These are phyloP conservation scores for Plasmopara muralis DNA, from an alignment of 352 stramenopile species.

Conservation along the genomic window DNA sequence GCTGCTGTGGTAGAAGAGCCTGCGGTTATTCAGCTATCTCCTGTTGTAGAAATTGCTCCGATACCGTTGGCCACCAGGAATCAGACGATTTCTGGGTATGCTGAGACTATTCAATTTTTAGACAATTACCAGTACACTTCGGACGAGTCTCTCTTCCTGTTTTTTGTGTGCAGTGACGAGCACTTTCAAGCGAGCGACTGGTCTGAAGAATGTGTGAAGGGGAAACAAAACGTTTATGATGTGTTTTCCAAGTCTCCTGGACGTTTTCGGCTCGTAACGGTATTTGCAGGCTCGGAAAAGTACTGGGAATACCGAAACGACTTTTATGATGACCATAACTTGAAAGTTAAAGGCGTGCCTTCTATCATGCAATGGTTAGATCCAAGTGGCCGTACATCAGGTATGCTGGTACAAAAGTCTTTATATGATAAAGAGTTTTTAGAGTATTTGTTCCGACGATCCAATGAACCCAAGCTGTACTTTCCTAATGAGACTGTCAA, in stretches of 20 bases:
- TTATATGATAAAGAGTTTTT: constrained; percentile 39
- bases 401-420: constrained; percentile 29
- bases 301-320: constrained; percentile 43
- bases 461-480: constrained; percentile 23
- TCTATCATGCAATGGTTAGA: constrained; percentile 40
- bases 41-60: not conserved
- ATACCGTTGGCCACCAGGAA: constrained; percentile 34
- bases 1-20: too few relatives aligned
- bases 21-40: too few relatives aligned
- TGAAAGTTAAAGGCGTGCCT: constrained; percentile 36
- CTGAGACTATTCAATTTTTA: constrained; percentile 42
- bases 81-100: constrained; percentile 39
- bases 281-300: constrained; percentile 40
- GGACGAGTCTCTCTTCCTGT: constrained; percentile 49
- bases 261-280: constrained; percentile 49
- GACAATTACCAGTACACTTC: constrained; percentile 33
- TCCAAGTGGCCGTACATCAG: constrained; percentile 24
- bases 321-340: constrained; percentile 34
- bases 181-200: constrained; percentile 45
- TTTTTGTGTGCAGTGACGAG: constrained; percentile 67
- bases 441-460: constrained; percentile 42
- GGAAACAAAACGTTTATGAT: constrained; percentile 47
- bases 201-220: constrained; percentile 38
- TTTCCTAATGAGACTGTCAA: constrained; percentile 17
- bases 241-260: constrained; percentile 48